Conservation (phyloP, 345 rosid genomes). For the Populus pruinosa region DNA sequence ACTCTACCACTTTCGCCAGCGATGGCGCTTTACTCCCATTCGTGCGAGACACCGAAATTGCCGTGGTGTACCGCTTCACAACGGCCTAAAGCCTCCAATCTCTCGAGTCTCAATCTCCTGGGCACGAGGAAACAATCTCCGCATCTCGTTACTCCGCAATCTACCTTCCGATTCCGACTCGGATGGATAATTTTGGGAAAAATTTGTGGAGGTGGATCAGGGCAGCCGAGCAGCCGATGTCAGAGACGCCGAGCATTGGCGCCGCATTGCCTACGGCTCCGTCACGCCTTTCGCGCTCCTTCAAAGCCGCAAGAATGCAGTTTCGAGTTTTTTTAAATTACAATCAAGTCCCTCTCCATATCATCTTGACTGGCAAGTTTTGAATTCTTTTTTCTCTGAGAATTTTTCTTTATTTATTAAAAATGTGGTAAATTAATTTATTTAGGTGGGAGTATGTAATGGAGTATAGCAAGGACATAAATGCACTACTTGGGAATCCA, state of each 20-base stretch:
- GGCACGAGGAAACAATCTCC: slow-evolving; percentile 80
- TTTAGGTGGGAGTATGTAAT: slow-evolving; percentile 81
- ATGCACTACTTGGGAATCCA: slow-evolving; percentile 52
- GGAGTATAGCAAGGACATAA: slow-evolving; percentile 87
- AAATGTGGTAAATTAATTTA: slow-evolving; percentile 1
- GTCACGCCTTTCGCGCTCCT: slow-evolving; percentile 86
- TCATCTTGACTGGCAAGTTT: slow-evolving; percentile 61
- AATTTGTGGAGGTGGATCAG: slow-evolving; percentile 66
- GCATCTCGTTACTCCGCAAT: slow-evolving; percentile 53
- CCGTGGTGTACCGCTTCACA: slow-evolving; percentile 51
- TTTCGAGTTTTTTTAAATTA: slow-evolving; percentile 42
- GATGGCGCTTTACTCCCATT: slow-evolving; percentile 43
- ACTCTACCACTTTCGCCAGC: slow-evolving; percentile 22
- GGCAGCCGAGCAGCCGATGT: slow-evolving; percentile 56
- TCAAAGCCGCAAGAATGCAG: slow-evolving; percentile 71
- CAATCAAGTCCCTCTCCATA: slow-evolving; percentile 44
- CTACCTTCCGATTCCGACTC: slow-evolving; percentile 25
- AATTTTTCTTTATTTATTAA: background rate
- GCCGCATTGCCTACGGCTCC: slow-evolving; percentile 79
- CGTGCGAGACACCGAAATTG: slow-evolving; percentile 23
- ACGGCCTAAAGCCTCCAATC: slow-evolving; percentile 61
- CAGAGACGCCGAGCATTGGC: slow-evolving; percentile 59
- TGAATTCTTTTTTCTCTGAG: background rate
- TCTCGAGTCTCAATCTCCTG: slow-evolving; percentile 77
- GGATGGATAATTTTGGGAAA: slow-evolving; percentile 44